These are phyloP conservation scores for Plenodomus tracheiphilus DNA, from an alignment of 2,329 filamentous ascomycete species.

Conservation along the genomic window DNA sequence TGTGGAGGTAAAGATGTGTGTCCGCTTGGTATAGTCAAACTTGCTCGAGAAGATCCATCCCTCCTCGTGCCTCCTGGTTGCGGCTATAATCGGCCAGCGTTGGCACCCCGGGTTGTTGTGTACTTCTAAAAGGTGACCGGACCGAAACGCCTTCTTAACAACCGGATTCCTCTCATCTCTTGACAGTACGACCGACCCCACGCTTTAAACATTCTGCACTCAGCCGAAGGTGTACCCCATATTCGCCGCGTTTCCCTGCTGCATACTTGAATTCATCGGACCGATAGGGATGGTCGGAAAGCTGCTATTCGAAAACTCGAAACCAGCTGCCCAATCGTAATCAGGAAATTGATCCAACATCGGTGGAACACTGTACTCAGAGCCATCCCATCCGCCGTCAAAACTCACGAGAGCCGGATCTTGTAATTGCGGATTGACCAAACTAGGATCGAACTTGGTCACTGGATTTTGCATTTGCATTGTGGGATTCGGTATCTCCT, in stretches of 20 bases:
- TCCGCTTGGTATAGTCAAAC: not conserved
- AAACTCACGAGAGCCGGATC: conserved; percentile 29
- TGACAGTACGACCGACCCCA: not conserved
- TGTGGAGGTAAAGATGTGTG: too few species aligned
- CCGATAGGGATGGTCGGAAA: conserved; percentile 27
- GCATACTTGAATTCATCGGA: conserved; percentile 24
- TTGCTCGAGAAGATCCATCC: not conserved
- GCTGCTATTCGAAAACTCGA: conserved; percentile 37
- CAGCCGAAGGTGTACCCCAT: conserved; percentile 34
- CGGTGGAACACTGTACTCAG: conserved; percentile 33
- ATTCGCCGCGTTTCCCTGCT: conserved; percentile 17
- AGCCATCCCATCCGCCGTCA: conserved; percentile 28
- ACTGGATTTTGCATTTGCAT: conserved; percentile 21
- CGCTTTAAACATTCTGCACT: not conserved
- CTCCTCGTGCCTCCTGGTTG: not conserved
- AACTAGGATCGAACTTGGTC: conserved; percentile 31
- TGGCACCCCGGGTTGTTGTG: not conserved
- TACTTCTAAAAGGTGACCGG: not conserved
- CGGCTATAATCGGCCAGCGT: not conserved
- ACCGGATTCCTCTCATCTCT: not conserved
- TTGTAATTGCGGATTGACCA: conserved; percentile 26
- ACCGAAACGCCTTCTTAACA: not conserved
- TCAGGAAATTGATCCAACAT: conserved; percentile 44
- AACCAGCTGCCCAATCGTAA: conserved; percentile 44
- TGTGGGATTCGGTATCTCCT: conserved; percentile 19